phyloP scores from a whole-genome alignment of 1,284 basidiomycete species.

The Heliocybe sulcata region DNA sequence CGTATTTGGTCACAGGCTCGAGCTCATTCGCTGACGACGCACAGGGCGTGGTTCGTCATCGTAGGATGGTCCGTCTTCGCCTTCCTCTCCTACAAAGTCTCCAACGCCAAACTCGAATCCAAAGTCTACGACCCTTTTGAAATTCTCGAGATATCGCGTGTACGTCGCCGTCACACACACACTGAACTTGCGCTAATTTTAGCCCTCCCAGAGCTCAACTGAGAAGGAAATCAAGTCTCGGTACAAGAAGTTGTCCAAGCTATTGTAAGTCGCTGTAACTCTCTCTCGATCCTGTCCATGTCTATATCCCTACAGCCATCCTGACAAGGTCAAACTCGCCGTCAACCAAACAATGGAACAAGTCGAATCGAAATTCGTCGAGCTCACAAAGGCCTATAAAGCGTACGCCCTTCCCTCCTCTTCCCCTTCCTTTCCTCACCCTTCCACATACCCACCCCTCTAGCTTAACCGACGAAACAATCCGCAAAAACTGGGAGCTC shows the following conservation, averaged over 20 bases:
- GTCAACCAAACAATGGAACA: slow-evolving; percentile 85
- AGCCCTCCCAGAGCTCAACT: slow-evolving; percentile 39
- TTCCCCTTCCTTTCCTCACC: neutral
- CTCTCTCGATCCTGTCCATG: neutral
- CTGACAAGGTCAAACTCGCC: slow-evolving; percentile 88
- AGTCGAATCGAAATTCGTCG: slow-evolving; percentile 87
- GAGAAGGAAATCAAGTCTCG: slow-evolving; percentile 96
- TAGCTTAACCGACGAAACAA: slow-evolving; percentile 89
- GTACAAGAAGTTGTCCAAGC: slow-evolving; percentile 89
- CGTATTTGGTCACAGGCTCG: slow-evolving; percentile 7
- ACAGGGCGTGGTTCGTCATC: slow-evolving; percentile 50
- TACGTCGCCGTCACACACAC: slow-evolving; percentile 23
- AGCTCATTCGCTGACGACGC: neutral
- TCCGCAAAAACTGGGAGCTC: slow-evolving; percentile 85
- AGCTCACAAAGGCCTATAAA: slow-evolving; percentile 98
- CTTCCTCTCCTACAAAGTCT: slow-evolving; percentile 62
- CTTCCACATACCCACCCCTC: neutral
- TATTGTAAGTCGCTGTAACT: slow-evolving; percentile 62
- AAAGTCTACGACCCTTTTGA: slow-evolving; percentile 92
- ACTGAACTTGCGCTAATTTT: neutral
- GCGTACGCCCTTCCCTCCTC: slow-evolving; percentile 39
- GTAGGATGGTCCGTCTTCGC: slow-evolving; percentile 75
- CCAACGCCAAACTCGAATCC: slow-evolving; percentile 52
- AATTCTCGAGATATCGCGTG: slow-evolving; percentile 80
- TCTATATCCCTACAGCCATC: slow-evolving; percentile 58